These are phyloP conservation scores for Mangifera indica DNA, from an alignment of 345 rosid genomes.

Conservation along the genomic window DNA sequence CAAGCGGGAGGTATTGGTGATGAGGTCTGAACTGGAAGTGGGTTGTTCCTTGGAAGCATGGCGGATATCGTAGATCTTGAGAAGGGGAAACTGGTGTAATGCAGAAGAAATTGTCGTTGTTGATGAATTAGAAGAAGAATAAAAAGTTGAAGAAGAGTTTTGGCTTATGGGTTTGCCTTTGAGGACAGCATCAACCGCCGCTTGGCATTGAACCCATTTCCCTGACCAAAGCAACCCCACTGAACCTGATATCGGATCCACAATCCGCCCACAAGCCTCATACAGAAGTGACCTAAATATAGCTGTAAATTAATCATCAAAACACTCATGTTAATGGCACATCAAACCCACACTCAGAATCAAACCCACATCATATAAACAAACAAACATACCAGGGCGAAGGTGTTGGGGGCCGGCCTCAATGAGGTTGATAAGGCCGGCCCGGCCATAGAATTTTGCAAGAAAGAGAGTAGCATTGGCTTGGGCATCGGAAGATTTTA, in stretches of 20 bases:
- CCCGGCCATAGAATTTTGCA: slow-evolving; percentile 74
- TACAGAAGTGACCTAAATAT: slow-evolving; percentile 59
- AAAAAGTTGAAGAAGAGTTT: slow-evolving; percentile 25
- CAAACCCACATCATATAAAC: too few species aligned
- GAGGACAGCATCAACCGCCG: slow-evolving; percentile 62
- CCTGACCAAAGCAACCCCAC: slow-evolving; percentile 61
- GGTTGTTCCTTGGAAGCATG: slow-evolving; percentile 52
- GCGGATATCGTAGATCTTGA: slow-evolving; percentile 55
- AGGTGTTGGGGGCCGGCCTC: slow-evolving; percentile 59
- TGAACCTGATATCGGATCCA: slow-evolving; percentile 60
- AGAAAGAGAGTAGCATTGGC: slow-evolving; percentile 75
- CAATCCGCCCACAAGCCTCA: slow-evolving; percentile 67
- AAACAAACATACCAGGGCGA: slow-evolving; percentile 75
- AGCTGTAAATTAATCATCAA: too few species aligned
- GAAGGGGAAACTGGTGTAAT: slow-evolving; percentile 31
- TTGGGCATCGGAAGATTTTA: slow-evolving; percentile 59
- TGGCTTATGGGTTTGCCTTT: slow-evolving; percentile 38
- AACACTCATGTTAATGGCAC: too few species aligned
- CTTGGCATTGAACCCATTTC: slow-evolving; percentile 64
- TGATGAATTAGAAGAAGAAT: slow-evolving; percentile 1
- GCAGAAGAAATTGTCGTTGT: not conserved
- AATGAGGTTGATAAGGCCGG: slow-evolving; percentile 69
- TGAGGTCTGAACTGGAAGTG: slow-evolving; percentile 10
- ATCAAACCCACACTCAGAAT: too few species aligned
- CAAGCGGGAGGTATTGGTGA: slow-evolving; percentile 28